phyloP scores from a whole-genome alignment of 345 rosid species.

The Anacardium occidentale region DNA sequence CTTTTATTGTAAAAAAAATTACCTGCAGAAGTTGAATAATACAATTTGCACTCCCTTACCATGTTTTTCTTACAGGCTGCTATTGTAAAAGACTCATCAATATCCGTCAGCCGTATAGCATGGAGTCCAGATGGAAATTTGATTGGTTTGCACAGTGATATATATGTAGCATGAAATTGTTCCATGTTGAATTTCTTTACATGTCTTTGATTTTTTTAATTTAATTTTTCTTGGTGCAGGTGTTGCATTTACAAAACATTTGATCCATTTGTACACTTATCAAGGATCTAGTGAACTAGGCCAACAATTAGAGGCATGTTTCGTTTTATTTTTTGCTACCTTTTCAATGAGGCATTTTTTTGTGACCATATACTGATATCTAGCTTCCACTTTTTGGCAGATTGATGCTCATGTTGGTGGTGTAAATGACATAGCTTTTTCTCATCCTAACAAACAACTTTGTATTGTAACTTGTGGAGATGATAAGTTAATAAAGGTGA shows the following conservation, averaged over 20 bases:
- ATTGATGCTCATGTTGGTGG: constrained; percentile 41
- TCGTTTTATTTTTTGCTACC: neutral
- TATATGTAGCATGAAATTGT: neutral
- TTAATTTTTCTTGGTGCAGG: constrained; percentile 21
- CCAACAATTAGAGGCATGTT: constrained; percentile 34
- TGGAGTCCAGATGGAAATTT: constrained; percentile 71
- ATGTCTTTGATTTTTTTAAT: neutral
- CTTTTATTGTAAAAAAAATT: neutral
- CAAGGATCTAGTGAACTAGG: constrained; percentile 28
- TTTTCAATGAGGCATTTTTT: neutral
- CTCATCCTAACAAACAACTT: constrained; percentile 30
- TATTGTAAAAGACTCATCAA: constrained; percentile 38
- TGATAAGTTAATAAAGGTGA: constrained; percentile 35
- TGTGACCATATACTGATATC: constrained; percentile 8
- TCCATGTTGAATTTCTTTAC: neutral
- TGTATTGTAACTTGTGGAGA: constrained; percentile 41
- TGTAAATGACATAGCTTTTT: constrained; percentile 39
- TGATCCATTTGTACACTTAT: constrained; percentile 32
- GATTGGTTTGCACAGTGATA: constrained; percentile 42
- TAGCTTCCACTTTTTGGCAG: constrained; percentile 18
- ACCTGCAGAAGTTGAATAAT: neutral
- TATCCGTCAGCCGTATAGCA: constrained; percentile 53
- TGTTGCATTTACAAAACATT: constrained; percentile 35
- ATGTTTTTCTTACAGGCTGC: constrained; percentile 38
- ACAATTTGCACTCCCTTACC: neutral